phyloP scores from a whole-genome alignment of 2,329 filamentous ascomycete species.

The Fusarium zealandicum region DNA sequence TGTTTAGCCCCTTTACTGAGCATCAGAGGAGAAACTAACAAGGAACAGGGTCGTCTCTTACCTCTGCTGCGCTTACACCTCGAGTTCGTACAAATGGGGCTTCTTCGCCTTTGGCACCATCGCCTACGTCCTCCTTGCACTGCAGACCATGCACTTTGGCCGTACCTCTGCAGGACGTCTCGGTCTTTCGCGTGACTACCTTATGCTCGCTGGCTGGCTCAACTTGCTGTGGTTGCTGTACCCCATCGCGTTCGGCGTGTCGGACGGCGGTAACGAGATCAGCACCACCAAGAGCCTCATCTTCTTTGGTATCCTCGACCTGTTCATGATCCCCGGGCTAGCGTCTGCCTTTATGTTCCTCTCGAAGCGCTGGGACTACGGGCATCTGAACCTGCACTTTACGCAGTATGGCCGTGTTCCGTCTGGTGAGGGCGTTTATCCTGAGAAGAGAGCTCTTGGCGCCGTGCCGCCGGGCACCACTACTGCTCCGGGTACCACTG shows the following conservation, averaged over 20 bases:
- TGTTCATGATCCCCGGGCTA: conserved; percentile 54
- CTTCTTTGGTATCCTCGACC: conserved; percentile 61
- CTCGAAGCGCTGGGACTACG: conserved; percentile 60
- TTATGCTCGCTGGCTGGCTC: conserved; percentile 54
- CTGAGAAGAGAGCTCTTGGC: conserved; percentile 51
- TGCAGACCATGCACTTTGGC: conserved; percentile 52
- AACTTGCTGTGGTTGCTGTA: conserved; percentile 64
- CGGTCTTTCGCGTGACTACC: conserved; percentile 54
- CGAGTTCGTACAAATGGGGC: conserved; percentile 63
- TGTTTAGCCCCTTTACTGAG: background rate
- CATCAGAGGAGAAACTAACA: background rate
- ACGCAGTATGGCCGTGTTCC: conserved; percentile 62
- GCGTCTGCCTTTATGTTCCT: conserved; percentile 53
- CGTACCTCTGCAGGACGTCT: conserved; percentile 50
- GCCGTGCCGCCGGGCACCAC: background rate
- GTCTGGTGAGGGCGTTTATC: conserved; percentile 51
- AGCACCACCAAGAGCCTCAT: conserved; percentile 24
- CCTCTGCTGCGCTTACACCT: conserved; percentile 57
- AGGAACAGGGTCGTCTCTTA: conserved; percentile 52
- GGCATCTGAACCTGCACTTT: conserved; percentile 58
- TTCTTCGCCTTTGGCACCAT: conserved; percentile 62
- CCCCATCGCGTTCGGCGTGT: conserved; percentile 55
- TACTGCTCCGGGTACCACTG: conserved; percentile 15
- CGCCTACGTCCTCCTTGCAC: conserved; percentile 55
- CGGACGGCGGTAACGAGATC: conserved; percentile 29